phyloP scores from a whole-genome alignment of 768 basidiomycete species.

The Clathrus columnatus region DNA sequence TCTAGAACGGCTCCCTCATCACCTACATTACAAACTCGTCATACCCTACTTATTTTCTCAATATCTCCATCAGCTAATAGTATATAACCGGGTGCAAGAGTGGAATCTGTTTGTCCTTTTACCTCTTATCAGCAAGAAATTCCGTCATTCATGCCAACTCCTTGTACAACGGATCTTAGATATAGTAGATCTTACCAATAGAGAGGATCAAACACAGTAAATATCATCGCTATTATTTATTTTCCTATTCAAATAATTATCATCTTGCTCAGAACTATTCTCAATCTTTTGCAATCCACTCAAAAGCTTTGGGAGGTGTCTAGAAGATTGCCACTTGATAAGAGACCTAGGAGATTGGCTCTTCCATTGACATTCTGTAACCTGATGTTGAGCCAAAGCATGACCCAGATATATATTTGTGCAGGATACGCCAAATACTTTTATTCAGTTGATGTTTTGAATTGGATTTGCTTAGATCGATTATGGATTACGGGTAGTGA shows the following conservation, averaged over 20 bases:
- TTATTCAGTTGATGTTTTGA: neutral
- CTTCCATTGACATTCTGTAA: neutral
- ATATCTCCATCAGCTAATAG: slow-evolving; percentile 1
- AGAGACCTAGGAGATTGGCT: neutral
- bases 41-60: slow-evolving; percentile 4
- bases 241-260: neutral
- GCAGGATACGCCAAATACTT: neutral
- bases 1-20: neutral
- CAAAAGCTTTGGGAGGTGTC: neutral
- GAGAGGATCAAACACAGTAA: neutral
- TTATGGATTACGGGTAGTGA: neutral
- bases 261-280: neutral
- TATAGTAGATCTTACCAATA: neutral
- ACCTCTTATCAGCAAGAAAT: neutral
- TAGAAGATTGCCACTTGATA: neutral
- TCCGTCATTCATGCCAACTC: neutral
- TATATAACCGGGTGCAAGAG: neutral
- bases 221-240: neutral
- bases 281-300: neutral
- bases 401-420: slow-evolving; percentile 7
- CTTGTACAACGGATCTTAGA: neutral
- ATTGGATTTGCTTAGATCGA: neutral
- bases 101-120: slow-evolving; percentile 5
- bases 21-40: neutral
- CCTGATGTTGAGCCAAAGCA: slow-evolving; percentile 8